Base-by-base conservation (phyloP, 1,139 yeast species). In the Fermentozyma sake region DNA sequence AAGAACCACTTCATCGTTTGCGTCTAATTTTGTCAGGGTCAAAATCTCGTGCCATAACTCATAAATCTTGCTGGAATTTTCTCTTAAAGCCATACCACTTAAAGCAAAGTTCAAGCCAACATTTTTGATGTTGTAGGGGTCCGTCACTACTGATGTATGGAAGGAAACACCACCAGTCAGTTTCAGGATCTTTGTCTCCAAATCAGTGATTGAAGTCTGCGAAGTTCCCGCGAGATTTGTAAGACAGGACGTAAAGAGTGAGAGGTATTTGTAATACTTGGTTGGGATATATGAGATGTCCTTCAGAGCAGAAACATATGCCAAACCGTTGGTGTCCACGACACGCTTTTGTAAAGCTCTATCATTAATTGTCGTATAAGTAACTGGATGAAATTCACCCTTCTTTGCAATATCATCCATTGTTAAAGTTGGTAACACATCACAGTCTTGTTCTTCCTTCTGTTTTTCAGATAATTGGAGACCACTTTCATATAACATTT, bases 121-220 rank as follows among this genome's bases (percentile, higher is more conserved):
- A 7, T 61, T 52, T 16, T 50, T 43, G 7, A 74, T 56, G 41
- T 74, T 55, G 34, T 45, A 52, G 3, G 89, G 84, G 28, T 78
- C 68, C 3, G 82, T 64, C 24, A 70, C 66, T 4, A 77, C 73
- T 37, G 71, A 65, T 11, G 78, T 62, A 14, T 72, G 65, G 14
- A 87, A 72, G 2, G 75, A 60, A 12, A 91, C 55, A 0, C 97
- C 96, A 13, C 98, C 98, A 1, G 98, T 87, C 35, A 72, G 68
- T 28, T 79, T 65, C 46, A 81, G 85, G 38, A 93, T 87, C 30
- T 77, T 76, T 37, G 91, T 87, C 50, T 91, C 98, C 35, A 91
- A 70, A 24, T 79, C 82, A 12, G 87, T 83, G 70, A 85, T 84
- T 1, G 81, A 54, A 32, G 80, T 77, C 6, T 57, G 49, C 4